These are phyloP conservation scores for Calendula officinalis DNA, from an alignment of 129 eudicot genomes.

Conservation along the genomic window DNA sequence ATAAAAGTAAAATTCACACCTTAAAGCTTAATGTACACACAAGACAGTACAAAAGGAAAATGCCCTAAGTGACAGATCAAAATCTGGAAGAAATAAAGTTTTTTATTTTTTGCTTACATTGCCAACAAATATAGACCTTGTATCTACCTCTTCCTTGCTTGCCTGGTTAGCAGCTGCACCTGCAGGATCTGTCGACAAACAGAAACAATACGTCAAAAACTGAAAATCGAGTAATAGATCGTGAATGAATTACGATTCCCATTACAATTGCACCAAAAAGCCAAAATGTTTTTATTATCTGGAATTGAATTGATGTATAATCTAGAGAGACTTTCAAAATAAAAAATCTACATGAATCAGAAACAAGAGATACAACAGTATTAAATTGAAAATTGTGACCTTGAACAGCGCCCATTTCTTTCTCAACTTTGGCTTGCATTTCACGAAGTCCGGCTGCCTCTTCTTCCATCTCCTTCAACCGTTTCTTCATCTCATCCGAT, in stretches of 20 bases:
- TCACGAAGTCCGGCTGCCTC: slow-evolving; percentile 5
- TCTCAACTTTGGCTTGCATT: slow-evolving; percentile 11
- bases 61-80: too few species aligned
- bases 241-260: background rate
- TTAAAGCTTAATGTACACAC: too few species aligned
- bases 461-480: slow-evolving; percentile 10
- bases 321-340: background rate
- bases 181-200: slow-evolving; percentile 63
- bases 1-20: too few species aligned
- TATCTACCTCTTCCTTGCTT: slow-evolving; percentile 84
- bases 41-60: too few species aligned
- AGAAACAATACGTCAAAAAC: background rate
- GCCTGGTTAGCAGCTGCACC: slow-evolving; percentile 71
- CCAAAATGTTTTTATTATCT: too few species aligned
- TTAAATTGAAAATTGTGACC: background rate
- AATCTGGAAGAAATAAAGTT: background rate
- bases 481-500: slow-evolving; percentile 6
- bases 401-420: slow-evolving; percentile 10
- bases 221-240: background rate
- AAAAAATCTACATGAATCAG: background rate
- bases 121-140: slow-evolving; percentile 86
- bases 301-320: too few species aligned
- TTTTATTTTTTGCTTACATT: slow-evolving; percentile 63
- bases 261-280: too few species aligned
- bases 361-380: too few species aligned